Conservation (phyloP, 192 early-diverging fungal genomes). For the Funneliformis mosseae region DNA sequence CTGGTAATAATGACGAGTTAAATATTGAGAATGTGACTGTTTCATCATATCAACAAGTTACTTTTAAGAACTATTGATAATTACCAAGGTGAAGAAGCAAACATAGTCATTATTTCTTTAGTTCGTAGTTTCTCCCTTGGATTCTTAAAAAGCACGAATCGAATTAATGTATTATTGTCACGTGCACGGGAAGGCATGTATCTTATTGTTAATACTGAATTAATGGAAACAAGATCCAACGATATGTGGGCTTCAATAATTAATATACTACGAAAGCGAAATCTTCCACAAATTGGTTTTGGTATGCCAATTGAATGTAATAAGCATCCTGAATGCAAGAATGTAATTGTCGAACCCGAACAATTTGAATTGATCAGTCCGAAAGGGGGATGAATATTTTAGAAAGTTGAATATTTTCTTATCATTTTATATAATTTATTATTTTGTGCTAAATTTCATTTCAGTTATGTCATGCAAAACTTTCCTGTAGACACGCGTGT, state of each 20-base stretch:
- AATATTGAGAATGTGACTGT: not conserved
- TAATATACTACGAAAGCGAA: conserved; percentile 35
- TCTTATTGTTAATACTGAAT: conserved; percentile 49
- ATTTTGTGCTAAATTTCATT: too few relatives aligned
- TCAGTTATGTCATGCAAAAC: not conserved
- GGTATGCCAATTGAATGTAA: conserved; percentile 54
- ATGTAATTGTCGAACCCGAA: conserved; percentile 35
- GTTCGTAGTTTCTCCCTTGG: conserved; percentile 44
- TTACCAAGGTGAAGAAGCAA: conserved; percentile 50
- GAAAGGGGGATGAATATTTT: conserved; percentile 64
- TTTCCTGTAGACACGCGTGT: conserved; percentile 60
- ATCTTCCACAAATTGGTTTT: conserved; percentile 35
- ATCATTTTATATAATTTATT: too few relatives aligned
- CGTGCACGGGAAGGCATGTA: conserved; percentile 63
- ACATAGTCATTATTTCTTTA: conserved; percentile 46
- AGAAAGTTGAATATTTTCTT: too few relatives aligned
- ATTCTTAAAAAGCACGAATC: conserved; percentile 57
- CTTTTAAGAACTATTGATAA: conserved; percentile 49
- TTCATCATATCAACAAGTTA: conserved; percentile 30
- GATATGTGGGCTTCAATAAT: conserved; percentile 49
- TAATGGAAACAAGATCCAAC: conserved; percentile 34
- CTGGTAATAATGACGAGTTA: too few relatives aligned
- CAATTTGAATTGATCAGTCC: conserved; percentile 45
- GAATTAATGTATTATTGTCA: conserved; percentile 59
- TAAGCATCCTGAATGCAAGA: conserved; percentile 45